Base-by-base conservation (phyloP, 345 rosid genomes). In the Pugionium dolabratum region DNA sequence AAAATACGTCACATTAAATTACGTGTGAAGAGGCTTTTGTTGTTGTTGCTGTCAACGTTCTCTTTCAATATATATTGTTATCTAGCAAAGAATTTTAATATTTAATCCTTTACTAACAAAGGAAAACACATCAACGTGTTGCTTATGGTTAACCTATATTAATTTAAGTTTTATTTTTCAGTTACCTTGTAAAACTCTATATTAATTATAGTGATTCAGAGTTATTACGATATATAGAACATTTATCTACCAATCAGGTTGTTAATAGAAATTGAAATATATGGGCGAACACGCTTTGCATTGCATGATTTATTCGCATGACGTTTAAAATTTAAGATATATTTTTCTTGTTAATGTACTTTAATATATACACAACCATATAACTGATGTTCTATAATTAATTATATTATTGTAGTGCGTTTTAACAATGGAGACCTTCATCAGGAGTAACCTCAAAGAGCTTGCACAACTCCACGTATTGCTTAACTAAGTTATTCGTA, bases 381-480 rank as follows among this genome's bases (percentile, higher is more conserved):
- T 11, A 40, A 9, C 2, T 11, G 44, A 40, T 9, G 4, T 9
- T 18, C 44, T 40, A 40, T 26, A 57, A 54, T 11, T 34, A 33
- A 34, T 10, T 34, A 8, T 11, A 36, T 26, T 25, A 55, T 26
- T 36, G 29, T 7, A 41, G n/a, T 28, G 6, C 9, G 33, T 0
- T 63, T 50, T 50, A 63, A 63, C 68, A 63, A 37, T 0, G 0
- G 4, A 63, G 58, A 50, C 68, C 68, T 28, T 50, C 8, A 63
- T 63, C 70, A 1, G 78, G 73, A 27, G 64, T 40, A 50, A 75
- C 66, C 39, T 70, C 73, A 50, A 75, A 44, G 48, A 62, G 59
- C 26, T 33, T 40, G 41, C 86, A 83, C 34, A 70, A 83, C n/a
- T 78, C 58, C 1, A 51, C 74, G 55, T 64, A 80, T 27, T 63